Conservation (phyloP, 2,329 filamentous ascomycete species). For the Calonectria pseudoturangicola region DNA sequence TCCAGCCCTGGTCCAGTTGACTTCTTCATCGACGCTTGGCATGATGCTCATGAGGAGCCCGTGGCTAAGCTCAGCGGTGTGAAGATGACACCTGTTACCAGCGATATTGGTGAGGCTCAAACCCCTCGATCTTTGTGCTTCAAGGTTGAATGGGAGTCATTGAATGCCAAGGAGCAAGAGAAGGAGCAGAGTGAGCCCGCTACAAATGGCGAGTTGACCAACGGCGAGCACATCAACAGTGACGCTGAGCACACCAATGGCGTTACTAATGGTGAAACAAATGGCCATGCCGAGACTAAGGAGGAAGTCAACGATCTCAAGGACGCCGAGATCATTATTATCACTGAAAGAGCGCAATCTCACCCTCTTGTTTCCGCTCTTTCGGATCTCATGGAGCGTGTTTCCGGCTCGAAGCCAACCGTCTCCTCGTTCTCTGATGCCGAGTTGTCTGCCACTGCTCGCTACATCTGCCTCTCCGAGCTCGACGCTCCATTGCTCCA, state of each 20-base stretch:
- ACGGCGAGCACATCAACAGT: conserved; percentile 6
- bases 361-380: conserved; percentile 49
- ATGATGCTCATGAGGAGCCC: conserved; percentile 51
- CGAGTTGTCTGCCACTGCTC: conserved; percentile 37
- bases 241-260: conserved; percentile 6
- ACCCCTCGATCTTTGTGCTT: conserved; percentile 62
- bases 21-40: conserved; percentile 59
- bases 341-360: conserved; percentile 47
- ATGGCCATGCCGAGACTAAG: conserved; percentile 20
- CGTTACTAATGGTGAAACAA: background rate
- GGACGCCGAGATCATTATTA: conserved; percentile 46
- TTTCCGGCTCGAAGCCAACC: conserved; percentile 44
- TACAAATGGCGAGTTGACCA: conserved; percentile 2
- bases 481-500: conserved; percentile 66
- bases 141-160: conserved; percentile 66
- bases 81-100: conserved; percentile 64
- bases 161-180: conserved; percentile 42
- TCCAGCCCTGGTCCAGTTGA: conserved; percentile 56
- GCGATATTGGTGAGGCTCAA: conserved; percentile 51
- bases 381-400: conserved; percentile 47
- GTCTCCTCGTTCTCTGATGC: conserved; percentile 47
- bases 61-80: conserved; percentile 62
- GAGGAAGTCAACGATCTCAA: conserved; percentile 15
- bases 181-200: background rate
- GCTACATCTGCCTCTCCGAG: conserved; percentile 66